Evolutionary conservation across 2,329 filamentous ascomycete species (phyloP).

Genomic region (Sporothrix phasma): DNA sequence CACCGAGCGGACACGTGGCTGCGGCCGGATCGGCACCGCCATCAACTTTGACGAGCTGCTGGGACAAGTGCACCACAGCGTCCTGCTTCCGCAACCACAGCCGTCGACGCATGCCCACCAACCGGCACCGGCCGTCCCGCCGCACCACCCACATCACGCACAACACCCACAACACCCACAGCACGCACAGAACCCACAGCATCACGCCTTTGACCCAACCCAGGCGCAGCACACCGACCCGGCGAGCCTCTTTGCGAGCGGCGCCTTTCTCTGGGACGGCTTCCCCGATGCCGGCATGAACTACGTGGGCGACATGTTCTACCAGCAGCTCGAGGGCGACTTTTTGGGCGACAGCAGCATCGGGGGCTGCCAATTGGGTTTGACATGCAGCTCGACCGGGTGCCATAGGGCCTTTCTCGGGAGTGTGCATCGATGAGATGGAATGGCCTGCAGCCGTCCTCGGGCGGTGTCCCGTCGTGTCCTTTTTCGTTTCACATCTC

Average conservation of each 20-base stretch:
- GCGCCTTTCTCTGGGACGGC: conserved; percentile 12
- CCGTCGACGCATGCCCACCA: too few species aligned
- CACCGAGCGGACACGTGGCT: neutral
- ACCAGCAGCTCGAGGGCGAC: conserved; percentile 3
- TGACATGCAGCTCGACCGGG: neutral
- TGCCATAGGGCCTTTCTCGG: neutral
- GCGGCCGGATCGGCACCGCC: neutral
- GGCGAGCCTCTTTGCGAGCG: neutral
- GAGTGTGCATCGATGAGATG: too few species aligned
- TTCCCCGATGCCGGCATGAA: conserved; percentile 14
- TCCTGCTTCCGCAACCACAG: too few species aligned
- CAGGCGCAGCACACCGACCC: neutral
- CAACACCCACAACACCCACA: neutral
- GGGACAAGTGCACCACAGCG: too few species aligned
- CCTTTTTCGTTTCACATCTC: too few species aligned
- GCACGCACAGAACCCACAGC: neutral
- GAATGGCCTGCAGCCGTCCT: too few species aligned
- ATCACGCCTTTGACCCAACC: neutral
- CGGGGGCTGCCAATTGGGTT: neutral
- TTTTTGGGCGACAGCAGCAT: neutral
- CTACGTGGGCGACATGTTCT: conserved; percentile 11
- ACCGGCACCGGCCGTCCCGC: too few species aligned
- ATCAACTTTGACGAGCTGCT: neutral
- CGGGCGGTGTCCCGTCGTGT: too few species aligned
- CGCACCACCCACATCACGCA: too few species aligned